Evolutionary conservation across 1,284 basidiomycete genomes (phyloP).

Genomic region (Schizophyllum amplum): DNA sequence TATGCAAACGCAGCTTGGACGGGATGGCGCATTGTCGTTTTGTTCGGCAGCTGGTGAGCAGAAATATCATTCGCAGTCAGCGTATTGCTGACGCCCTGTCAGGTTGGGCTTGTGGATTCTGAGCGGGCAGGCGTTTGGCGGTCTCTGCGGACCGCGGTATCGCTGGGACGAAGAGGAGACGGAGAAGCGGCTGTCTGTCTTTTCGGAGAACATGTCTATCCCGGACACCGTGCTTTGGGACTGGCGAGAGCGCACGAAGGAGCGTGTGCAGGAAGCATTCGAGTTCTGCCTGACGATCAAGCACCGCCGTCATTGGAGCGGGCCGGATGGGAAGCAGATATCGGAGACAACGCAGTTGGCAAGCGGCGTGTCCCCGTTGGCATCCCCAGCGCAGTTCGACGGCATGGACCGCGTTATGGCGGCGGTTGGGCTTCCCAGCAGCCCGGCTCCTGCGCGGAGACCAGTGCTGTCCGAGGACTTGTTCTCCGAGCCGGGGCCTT

Average conservation of each 20-base stretch:
- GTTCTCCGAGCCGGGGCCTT: constrained; percentile 34
- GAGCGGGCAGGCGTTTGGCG: constrained; percentile 66
- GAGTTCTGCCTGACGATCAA: constrained; percentile 66
- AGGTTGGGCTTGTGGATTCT: constrained; percentile 71
- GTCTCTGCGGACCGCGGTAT: constrained; percentile 73
- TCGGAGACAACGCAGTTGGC: constrained; percentile 13
- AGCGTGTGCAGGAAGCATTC: constrained; percentile 68
- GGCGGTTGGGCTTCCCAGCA: constrained; percentile 52
- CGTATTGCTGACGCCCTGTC: constrained; percentile 1
- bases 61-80: constrained; percentile 3
- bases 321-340: constrained; percentile 21
- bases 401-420: constrained; percentile 62
- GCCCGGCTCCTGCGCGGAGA: constrained; percentile 42
- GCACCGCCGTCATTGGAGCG: constrained; percentile 24
- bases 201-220: constrained; percentile 39
- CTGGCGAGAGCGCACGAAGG: constrained; percentile 66
- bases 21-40: constrained; percentile 56
- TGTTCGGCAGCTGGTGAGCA: constrained; percentile 59
- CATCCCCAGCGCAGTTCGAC: constrained; percentile 29
- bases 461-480: constrained; percentile 51
- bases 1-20: constrained; percentile 73
- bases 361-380: constrained; percentile 7
- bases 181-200: constrained; percentile 47
- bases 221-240: constrained; percentile 55
- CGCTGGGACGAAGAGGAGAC: constrained; percentile 74